Evolutionary conservation across 2,329 filamentous ascomycete species (phyloP).

Genomic region (Zymoseptoria pseudotritici): DNA sequence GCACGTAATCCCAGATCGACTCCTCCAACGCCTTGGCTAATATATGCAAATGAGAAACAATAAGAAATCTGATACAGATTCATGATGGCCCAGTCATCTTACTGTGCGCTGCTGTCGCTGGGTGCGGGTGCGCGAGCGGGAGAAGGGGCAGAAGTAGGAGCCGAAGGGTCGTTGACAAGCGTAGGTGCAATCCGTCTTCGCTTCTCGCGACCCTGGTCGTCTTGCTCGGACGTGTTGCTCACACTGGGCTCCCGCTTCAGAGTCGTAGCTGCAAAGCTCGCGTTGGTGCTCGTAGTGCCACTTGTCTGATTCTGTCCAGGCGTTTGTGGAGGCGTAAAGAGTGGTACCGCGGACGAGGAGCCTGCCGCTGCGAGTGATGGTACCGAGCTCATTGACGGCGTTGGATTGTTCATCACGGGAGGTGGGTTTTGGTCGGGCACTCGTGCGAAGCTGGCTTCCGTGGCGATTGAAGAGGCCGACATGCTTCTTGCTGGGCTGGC

Average conservation of each 20-base stretch:
- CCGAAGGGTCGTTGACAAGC: conserved; percentile 23
- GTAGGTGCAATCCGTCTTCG: conserved; percentile 41
- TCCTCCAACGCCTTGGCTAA: too few relatives aligned
- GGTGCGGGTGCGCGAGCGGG: background rate
- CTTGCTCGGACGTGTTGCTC: conserved; percentile 31
- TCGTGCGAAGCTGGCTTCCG: conserved; percentile 43
- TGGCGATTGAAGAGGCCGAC: conserved; percentile 72
- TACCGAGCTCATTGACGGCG: conserved; percentile 26
- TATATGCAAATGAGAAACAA: too few relatives aligned
- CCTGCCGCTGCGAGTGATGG: conserved; percentile 32
- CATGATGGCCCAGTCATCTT: too few relatives aligned
- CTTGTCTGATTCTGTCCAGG: conserved; percentile 45
- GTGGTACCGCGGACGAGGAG: conserved; percentile 47
- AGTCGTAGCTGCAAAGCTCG: conserved; percentile 1
- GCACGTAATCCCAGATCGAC: too few relatives aligned
- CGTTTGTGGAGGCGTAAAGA: conserved; percentile 87
- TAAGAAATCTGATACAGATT: too few relatives aligned
- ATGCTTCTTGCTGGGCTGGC: conserved; percentile 79
- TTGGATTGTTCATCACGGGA: conserved; percentile 29
- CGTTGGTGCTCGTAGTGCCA: conserved; percentile 2
- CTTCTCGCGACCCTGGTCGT: conserved; percentile 35
- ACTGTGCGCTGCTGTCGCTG: too few relatives aligned
- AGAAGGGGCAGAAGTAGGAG: background rate
- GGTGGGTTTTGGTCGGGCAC: conserved; percentile 39
- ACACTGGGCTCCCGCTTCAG: conserved; percentile 11